phyloP scores from a whole-genome alignment of 441 rosid genomes.

The Aleurites moluccanus region DNA sequence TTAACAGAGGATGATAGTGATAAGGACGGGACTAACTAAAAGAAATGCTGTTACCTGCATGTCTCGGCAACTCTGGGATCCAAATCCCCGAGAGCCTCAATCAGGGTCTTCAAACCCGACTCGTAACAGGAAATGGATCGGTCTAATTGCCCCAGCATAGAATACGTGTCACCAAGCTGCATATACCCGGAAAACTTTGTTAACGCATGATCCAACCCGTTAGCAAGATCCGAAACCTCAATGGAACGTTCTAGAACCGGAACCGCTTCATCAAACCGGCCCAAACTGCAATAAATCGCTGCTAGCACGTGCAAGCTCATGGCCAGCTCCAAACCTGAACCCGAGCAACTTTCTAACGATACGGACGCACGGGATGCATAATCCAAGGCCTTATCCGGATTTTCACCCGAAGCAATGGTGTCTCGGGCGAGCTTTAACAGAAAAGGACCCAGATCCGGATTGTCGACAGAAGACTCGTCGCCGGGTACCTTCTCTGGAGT shows the following conservation, averaged over 20 bases:
- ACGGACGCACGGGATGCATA: slow-evolving; percentile 46
- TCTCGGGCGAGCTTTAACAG: slow-evolving; percentile 51
- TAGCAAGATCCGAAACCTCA: slow-evolving; percentile 28
- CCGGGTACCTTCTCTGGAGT: slow-evolving; percentile 22
- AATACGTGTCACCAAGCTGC: slow-evolving; percentile 63
- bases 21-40: background rate
- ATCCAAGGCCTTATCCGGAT: slow-evolving; percentile 45
- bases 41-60: slow-evolving; percentile 34
- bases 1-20: background rate
- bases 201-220: slow-evolving; percentile 42
- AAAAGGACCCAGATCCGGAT: slow-evolving; percentile 49
- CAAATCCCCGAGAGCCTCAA: slow-evolving; percentile 43
- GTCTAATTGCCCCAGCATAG: slow-evolving; percentile 50
- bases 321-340: slow-evolving; percentile 41
- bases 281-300: slow-evolving; percentile 54
- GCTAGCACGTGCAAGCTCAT: slow-evolving; percentile 58
- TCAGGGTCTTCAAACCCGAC: slow-evolving; percentile 53
- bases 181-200: slow-evolving; percentile 56
- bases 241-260: slow-evolving; percentile 54
- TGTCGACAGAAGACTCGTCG: slow-evolving; percentile 37
- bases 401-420: slow-evolving; percentile 38
- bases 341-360: slow-evolving; percentile 38
- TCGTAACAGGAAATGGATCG: slow-evolving; percentile 50
- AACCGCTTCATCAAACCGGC: slow-evolving; percentile 51
- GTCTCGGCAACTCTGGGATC: slow-evolving; percentile 58